Percentiles rank a stretch among this genome's conserved stretches.
phyloP scores from a whole-genome alignment of 1,139 yeast species.

The Scheffersomyces cryptocercus region DNA sequence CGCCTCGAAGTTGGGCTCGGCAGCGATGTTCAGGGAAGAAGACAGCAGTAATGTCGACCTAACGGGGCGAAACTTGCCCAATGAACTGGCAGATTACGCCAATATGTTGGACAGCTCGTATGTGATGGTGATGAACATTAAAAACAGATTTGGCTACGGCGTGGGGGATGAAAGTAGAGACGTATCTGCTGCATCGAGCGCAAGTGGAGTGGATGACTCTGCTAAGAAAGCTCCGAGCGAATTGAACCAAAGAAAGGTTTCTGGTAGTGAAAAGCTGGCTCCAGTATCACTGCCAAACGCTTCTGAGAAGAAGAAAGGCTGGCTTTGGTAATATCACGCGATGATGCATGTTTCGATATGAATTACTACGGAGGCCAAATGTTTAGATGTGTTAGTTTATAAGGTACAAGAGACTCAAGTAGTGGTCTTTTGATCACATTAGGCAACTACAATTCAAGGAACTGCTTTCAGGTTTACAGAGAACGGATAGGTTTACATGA shows the following conservation, averaged over 20 bases:
- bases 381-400: no score
- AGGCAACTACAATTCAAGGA: no score
- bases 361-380: background rate
- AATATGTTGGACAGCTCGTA: conserved; percentile 14
- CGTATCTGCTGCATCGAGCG: background rate
- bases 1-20: background rate
- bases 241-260: conserved; percentile 10
- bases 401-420: no score
- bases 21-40: background rate
- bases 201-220: conserved; percentile 40
- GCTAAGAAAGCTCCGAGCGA: conserved; percentile 28
- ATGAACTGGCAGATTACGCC: background rate
- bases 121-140: conserved; percentile 15
- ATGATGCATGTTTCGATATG: conserved; percentile 1
- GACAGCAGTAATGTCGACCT: background rate
- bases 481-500: conserved; percentile 3
- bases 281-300: background rate
- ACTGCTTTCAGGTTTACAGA: no score
- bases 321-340: conserved; percentile 27
- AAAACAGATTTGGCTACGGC: conserved; percentile 10
- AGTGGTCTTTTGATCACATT: no score
- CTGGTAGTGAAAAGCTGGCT: background rate
- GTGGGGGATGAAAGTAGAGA: conserved; percentile 1
- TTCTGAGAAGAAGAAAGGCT: conserved; percentile 20
- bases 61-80: background rate